Evolutionary conservation across 2,329 filamentous ascomycete genomes (phyloP).

Genomic region (Emmonsiellopsis sp.): DNA sequence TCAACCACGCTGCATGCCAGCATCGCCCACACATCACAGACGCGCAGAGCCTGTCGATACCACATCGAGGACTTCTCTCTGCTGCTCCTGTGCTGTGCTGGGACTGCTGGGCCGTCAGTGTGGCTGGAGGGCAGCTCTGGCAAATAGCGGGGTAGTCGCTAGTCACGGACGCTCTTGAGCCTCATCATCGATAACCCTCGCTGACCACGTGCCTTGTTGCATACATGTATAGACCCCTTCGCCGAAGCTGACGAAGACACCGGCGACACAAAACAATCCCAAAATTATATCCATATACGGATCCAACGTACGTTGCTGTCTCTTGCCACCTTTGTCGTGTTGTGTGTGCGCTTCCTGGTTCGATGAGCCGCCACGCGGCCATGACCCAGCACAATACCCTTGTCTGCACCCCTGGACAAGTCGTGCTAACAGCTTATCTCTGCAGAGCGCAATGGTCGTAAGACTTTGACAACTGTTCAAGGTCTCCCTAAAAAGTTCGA

Average conservation of each 20-base stretch:
- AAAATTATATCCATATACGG: constrained; percentile 99
- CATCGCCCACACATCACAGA: too few species aligned
- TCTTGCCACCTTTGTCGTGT: neutral
- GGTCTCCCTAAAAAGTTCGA: constrained; percentile 98
- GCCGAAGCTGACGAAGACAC: constrained; percentile 99
- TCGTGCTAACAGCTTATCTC: constrained; percentile 15
- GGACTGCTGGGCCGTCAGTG: constrained; percentile 1
- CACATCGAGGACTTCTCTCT: neutral
- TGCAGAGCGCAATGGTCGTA: constrained; percentile 99
- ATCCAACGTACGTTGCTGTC: constrained; percentile 73
- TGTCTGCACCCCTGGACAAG: neutral
- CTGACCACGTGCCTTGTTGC: constrained; percentile 14
- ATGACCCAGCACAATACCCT: too few species aligned
- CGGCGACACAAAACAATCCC: constrained; percentile 87
- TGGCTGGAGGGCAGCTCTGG: constrained; percentile 11
- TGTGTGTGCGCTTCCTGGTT: neutral
- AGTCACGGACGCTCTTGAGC: neutral
- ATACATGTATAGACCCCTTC: constrained; percentile 75
- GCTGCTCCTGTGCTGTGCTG: neutral
- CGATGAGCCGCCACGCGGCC: too few species aligned
- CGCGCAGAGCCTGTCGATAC: too few species aligned
- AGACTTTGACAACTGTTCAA: constrained; percentile 99
- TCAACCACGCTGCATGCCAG: neutral
- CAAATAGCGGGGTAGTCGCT: constrained; percentile 27
- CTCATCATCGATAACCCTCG: neutral